Evolutionary conservation across 768 basidiomycete genomes (phyloP).

Genomic region (Lyophyllum shimeji): DNA sequence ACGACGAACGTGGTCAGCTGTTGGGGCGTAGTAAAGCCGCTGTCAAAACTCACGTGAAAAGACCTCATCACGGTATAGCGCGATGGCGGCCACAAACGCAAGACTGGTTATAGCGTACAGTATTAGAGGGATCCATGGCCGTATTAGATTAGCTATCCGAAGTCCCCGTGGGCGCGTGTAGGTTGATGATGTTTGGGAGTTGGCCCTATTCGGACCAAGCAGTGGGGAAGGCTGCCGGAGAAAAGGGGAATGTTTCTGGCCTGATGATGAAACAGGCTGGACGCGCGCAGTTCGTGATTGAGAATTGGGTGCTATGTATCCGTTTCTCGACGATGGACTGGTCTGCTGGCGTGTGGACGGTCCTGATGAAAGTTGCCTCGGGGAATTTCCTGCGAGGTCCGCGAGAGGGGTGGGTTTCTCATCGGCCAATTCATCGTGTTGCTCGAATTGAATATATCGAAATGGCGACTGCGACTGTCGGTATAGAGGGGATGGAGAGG

Average conservation of each 20-base stretch:
- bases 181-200: constrained; percentile 22
- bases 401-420: constrained; percentile 29
- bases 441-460: constrained; percentile 29
- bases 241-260: constrained; percentile 16
- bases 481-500: constrained; percentile 23
- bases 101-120: constrained; percentile 77
- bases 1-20: not conserved
- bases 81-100: constrained; percentile 77
- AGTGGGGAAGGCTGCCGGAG: constrained; percentile 19
- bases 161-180: constrained; percentile 48
- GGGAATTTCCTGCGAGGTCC: constrained; percentile 20
- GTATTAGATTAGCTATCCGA: constrained; percentile 58
- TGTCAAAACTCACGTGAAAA: constrained; percentile 64
- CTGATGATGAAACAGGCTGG: constrained; percentile 9
- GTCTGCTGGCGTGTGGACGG: constrained; percentile 11
- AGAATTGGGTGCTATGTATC: constrained; percentile 6
- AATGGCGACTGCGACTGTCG: constrained; percentile 32
- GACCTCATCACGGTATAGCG: constrained; percentile 78
- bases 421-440: constrained; percentile 12
- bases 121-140: constrained; percentile 77
- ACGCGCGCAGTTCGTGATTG: constrained; percentile 6
- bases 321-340: not conserved
- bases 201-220: constrained; percentile 15
- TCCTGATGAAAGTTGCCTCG: constrained; percentile 8
- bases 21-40: not conserved